Evolutionary conservation across 768 basidiomycete species (phyloP).

Genomic region (Mycena indigotica): DNA sequence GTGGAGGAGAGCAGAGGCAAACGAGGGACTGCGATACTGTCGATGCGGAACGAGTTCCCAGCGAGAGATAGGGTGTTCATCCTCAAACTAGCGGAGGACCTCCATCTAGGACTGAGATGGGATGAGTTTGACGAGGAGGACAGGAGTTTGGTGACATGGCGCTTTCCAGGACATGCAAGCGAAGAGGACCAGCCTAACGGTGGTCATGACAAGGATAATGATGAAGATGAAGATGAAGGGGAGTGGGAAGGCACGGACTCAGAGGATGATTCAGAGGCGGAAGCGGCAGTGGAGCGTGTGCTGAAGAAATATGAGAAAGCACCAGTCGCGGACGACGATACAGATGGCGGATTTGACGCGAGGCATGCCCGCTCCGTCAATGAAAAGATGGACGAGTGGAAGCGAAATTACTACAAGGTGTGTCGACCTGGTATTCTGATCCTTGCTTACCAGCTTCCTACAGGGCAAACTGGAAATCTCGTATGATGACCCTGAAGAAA

Average conservation of each 20-base stretch:
- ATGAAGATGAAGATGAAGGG: conserved; percentile 51
- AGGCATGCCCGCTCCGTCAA: conserved; percentile 71
- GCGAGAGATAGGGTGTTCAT: conserved; percentile 84
- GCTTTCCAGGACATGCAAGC: conserved; percentile 49
- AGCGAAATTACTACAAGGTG: conserved; percentile 86
- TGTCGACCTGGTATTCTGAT: conserved; percentile 21
- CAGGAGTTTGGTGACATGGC: conserved; percentile 71
- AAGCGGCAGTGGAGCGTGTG: conserved; percentile 76
- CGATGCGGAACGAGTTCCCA: conserved; percentile 78
- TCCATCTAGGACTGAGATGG: conserved; percentile 84
- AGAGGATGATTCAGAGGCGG: conserved; percentile 74
- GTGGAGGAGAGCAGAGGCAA: conserved; percentile 52
- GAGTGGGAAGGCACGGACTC: too few species aligned
- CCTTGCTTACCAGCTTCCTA: conserved; percentile 1
- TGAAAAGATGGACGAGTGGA: conserved; percentile 93
- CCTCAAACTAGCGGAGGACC: conserved; percentile 67
- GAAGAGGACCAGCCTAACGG: conserved; percentile 26
- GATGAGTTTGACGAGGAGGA: conserved; percentile 90
- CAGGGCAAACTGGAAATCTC: conserved; percentile 88
- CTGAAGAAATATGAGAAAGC: conserved; percentile 88
- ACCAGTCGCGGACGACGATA: conserved; percentile 69
- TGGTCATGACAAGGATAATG: conserved; percentile 44
- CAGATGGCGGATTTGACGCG: conserved; percentile 76
- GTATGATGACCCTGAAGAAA: conserved; percentile 65
- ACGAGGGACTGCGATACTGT: conserved; percentile 47